A percentile compares a stretch with the other conserved stretches of the same genome.
phyloP scores from a whole-genome alignment of 1,139 yeast species.

The Magnusiomyces tetraspermus region DNA sequence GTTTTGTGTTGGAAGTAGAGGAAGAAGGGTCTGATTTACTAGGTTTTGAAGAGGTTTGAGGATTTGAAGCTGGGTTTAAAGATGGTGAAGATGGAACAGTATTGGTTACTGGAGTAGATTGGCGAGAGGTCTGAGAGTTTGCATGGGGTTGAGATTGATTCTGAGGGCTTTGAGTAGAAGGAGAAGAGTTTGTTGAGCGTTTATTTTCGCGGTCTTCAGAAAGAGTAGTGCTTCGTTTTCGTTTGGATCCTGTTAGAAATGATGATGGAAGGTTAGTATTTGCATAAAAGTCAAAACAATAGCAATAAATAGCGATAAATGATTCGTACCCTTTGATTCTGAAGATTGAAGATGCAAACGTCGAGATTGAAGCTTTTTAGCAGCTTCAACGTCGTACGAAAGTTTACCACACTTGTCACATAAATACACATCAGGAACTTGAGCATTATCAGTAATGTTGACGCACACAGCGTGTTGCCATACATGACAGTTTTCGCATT shows the following conservation, averaged over 20 bases:
- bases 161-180: too few relatives aligned
- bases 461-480: slow-evolving; percentile 95
- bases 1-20: not conserved
- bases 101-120: too few relatives aligned
- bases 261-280: too few relatives aligned
- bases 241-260: too few relatives aligned
- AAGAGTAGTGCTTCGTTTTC: slow-evolving; percentile 6
- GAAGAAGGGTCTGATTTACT: not conserved
- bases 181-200: too few relatives aligned
- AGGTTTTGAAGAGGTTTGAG: slow-evolving; percentile 2
- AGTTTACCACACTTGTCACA: slow-evolving; percentile 72
- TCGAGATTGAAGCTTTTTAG: slow-evolving; percentile 31
- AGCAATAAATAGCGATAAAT: too few relatives aligned
- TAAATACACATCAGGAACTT: slow-evolving; percentile 74
- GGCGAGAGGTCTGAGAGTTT: too few relatives aligned
- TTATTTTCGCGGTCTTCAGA: slow-evolving; percentile 10
- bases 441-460: slow-evolving; percentile 60
- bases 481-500: slow-evolving; percentile 81
- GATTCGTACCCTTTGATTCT: too few relatives aligned
- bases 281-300: too few relatives aligned
- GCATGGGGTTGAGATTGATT: too few relatives aligned
- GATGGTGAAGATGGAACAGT: not conserved
- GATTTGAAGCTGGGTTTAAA: slow-evolving; percentile 2
- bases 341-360: slow-evolving; percentile 6
- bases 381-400: slow-evolving; percentile 44